These are phyloP conservation scores for Mesembryanthemum crystallinum DNA, from an alignment of 148 eudicot species.

Conservation along the genomic window DNA sequence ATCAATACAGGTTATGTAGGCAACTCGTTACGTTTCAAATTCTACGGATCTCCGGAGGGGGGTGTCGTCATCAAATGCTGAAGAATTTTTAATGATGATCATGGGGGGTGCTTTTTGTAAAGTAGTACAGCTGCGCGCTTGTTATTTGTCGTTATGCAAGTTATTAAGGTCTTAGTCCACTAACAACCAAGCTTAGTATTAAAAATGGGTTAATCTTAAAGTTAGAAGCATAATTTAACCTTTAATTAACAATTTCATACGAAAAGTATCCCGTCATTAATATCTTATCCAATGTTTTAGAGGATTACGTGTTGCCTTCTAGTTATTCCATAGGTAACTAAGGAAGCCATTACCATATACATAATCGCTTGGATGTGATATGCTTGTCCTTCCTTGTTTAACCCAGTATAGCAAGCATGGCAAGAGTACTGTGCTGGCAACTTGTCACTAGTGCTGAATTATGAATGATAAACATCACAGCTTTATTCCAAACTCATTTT, in stretches of 20 bases:
- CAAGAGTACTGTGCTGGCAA: background rate
- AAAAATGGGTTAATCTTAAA: background rate
- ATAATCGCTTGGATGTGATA: background rate
- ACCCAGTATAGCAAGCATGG: background rate
- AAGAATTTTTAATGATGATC: conserved; percentile 16
- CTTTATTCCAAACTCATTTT: background rate
- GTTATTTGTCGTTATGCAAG: conserved; percentile 19
- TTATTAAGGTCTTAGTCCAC: conserved; percentile 27
- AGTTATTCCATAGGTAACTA: conserved; percentile 1
- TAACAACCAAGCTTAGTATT: conserved; percentile 14
- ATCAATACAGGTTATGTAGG: background rate
- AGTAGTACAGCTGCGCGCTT: conserved; percentile 12
- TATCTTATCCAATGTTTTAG: background rate
- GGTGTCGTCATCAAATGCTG: conserved; percentile 11
- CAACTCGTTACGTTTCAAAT: background rate
- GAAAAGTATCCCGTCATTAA: conserved; percentile 6
- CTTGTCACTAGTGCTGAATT: background rate
- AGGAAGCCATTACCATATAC: background rate
- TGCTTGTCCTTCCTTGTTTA: background rate
- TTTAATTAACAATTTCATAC: conserved; percentile 9
- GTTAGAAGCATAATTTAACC: conserved; percentile 7
- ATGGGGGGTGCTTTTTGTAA: conserved; percentile 6
- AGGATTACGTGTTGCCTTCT: background rate
- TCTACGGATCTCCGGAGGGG: conserved; percentile 12
- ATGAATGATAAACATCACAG: background rate